phyloP scores from a whole-genome alignment of 805 yeast genomes.

The Saturnispora ahearnii region DNA sequence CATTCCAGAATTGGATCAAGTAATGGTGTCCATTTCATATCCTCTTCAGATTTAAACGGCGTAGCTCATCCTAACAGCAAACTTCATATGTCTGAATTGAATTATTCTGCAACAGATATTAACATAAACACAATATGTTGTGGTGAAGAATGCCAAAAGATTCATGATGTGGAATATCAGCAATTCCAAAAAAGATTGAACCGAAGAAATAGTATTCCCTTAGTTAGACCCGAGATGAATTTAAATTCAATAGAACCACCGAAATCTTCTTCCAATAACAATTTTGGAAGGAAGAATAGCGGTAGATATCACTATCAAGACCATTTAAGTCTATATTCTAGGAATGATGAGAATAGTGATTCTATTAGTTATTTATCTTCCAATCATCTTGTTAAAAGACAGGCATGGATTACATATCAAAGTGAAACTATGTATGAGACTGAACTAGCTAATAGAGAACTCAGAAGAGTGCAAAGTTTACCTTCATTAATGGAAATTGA shows the following conservation, averaged over 20 bases:
- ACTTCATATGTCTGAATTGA: neutral
- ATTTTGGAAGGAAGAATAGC: slow-evolving; percentile 11
- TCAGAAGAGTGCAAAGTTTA: slow-evolving; percentile 4
- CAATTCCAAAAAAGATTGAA: slow-evolving; percentile 21
- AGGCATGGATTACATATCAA: slow-evolving; percentile 9
- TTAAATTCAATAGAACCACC: slow-evolving; percentile 14
- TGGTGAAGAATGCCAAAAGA: slow-evolving; percentile 1
- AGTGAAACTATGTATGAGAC: slow-evolving; percentile 4
- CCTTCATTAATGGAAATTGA: neutral
- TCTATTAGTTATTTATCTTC: neutral
- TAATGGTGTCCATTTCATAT: neutral
- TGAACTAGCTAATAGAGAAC: neutral
- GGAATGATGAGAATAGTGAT: slow-evolving; percentile 3
- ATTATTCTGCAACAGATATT: neutral
- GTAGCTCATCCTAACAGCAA: neutral
- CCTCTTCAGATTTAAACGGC: neutral
- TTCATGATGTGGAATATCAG: slow-evolving; percentile 15
- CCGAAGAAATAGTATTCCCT: slow-evolving; percentile 35
- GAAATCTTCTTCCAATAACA: slow-evolving; percentile 8
- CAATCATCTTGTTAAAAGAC: neutral
- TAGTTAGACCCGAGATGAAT: slow-evolving; percentile 27
- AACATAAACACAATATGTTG: neutral
- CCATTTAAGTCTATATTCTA: neutral
- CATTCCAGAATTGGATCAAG: slow-evolving; percentile 4
- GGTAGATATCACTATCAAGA: slow-evolving; percentile 2